Base-by-base conservation (phyloP, 352 stramenopile species). In the Pythium brachiatum region DNA sequence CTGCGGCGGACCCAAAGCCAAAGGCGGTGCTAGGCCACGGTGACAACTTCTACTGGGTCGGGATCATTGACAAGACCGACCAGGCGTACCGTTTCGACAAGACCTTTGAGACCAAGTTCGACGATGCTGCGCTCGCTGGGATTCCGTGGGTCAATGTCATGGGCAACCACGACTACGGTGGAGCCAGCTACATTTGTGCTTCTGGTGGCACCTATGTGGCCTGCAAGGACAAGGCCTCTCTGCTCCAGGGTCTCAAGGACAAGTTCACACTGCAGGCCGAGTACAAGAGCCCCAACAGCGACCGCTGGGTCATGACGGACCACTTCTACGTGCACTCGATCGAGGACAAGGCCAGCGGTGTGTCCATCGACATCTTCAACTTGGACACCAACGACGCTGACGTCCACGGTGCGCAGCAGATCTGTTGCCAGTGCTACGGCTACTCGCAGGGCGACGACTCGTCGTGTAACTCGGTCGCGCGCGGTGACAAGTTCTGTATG, bases 281-380 rank as follows among this genome's bases (percentile, higher is more conserved):
- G 53, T 94, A 96, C 63, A 83, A 81, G 62, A 93, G 83, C 60
- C 83, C 83, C 1, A 84, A 92, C 51, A 72, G 78, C 56, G 76
- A 96, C 66, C 85, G 87, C 15, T 96, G 87, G 87, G 61, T 90
- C 55, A 79, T 96, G 70, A 69, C 73, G 4, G 87, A 89, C 52
- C 85, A 92, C 69, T 96, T 93, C 67, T 94, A 88, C 70, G 78
- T 92, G 32, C 67, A 93, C 59, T 81, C 73, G 26, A 73, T 95
- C 41, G 66, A 73, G 20, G 77, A 90, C 51, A 69, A 81, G 15
- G 66, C 43, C 18, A 79, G 72, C 13, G 81, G 79, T 48, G 70
- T 93, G 47, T 89, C 69, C 16, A 84, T 95, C 53, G 86, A 95
- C 52, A 87, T 95, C 29, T 96, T 92, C 56, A 96, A 92, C 60